Evolutionary conservation across 1,284 basidiomycete genomes (phyloP), one percentile per base, ranked within the genome.

Genomic region (Crocinoboletus sp.): DNA sequence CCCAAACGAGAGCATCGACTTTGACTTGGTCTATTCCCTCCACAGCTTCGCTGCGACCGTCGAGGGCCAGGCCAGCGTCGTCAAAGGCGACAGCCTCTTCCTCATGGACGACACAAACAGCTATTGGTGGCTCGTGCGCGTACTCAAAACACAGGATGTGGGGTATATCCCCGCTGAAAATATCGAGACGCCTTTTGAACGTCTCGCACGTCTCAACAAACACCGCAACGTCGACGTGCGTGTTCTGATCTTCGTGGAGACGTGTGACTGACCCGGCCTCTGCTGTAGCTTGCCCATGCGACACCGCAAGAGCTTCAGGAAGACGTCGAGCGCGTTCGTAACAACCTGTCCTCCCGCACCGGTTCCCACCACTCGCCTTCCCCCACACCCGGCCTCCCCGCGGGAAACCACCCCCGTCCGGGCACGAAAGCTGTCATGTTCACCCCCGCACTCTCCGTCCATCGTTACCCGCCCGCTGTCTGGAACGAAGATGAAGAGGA

Each of bases 131-230:
- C 84, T 96, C 39, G 93, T 97, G 13, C 81, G 92, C 42, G 94
- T 96, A 5, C 79, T 97, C 57, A 98, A 94, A 73, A 97, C 91
- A 3, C 93, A 98, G 67, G 94, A 97, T 60, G 92, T 99, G n/a
- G 95, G 95, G 1, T 99, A 99, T 67, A 99, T 99, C 42, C 95
- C 95, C 13, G 95, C 95, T 0, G 95, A 99, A 70, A 99, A 99
- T 66, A 97, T 99, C 59, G 96, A 99, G 67, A 99, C 96, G 0
- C 96, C 95, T 0, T 97, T 94, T 58, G 95, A 99, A 66, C 80
- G 95, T 37, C 78, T 99, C 17, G 95, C 95, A 0, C 76, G 95
- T 48, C 74, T 99, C 46, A 99, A 99, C 73, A 98, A 98, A 66
- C 94, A 97, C 64, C 79, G 94, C 28, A 99, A 99, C 65, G 89